Evolutionary conservation across 1,284 basidiomycete genomes (phyloP), one percentile per base, ranked within the genome.

Genomic region (Leccinum pallidistipes): DNA sequence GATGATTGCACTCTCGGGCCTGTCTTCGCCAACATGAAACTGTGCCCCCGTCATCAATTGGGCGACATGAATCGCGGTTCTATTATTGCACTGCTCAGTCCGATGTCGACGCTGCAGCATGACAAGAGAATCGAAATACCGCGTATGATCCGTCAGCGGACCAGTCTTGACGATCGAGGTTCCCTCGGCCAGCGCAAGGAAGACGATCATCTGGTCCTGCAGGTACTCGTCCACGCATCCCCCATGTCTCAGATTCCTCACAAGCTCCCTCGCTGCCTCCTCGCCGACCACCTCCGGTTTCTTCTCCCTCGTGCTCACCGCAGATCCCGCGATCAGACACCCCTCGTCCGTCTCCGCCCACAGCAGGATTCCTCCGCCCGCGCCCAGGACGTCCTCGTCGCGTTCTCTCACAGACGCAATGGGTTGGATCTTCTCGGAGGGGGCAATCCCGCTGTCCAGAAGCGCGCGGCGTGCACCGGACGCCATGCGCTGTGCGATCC

Each of bases 151-250:
- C 11, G 81, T 85, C 31, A 91, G 65, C 2, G 82, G 86, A 1
- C 83, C 82, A 12, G 76, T 81, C 45, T 79, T 79, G 29, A 91
- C 76, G 51, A 76, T 76, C 6, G 87, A 90, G 29, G 66, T 78
- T 4, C 88, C 88, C 55, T 84, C 74, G 5, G 89, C 87, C 12
- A 91, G 78, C 10, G 87, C 87, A 73, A 91, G 82, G 68, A 90
- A 86, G 45, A 91, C 81, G 59, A 91, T 84, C 40, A 91, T 85
- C 68, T 91, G 90, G 70, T 92, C 90, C 78, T 90, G 83, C 68
- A 84, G 63, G 66, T 81, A 77, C 62, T 89, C 88, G 63, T 91
- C 90, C 2, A 91, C 85, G 64, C 86, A 89, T 27, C 87, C 88
- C 7, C 79, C 86, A 34, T 83, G 79, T 7, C 79, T 71, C 56